These are phyloP conservation scores for Schwanniomyces polymorphus DNA, from an alignment of 805 yeast genomes.

Conservation along the genomic window DNA sequence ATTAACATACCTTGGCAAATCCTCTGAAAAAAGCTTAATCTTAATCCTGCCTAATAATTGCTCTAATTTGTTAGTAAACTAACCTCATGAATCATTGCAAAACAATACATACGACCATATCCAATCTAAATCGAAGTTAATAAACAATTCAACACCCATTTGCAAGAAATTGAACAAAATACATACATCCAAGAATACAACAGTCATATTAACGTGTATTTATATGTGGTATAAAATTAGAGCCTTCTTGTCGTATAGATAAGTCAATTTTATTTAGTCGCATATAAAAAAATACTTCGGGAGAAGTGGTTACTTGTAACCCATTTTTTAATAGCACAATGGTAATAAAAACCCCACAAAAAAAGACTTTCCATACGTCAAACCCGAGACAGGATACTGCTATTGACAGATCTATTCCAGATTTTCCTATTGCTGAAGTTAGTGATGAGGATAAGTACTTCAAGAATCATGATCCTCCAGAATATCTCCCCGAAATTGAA, in stretches of 20 bases:
- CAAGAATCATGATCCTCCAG: constrained; percentile 68
- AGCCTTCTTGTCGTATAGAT: neutral
- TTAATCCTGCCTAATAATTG: constrained; percentile 41
- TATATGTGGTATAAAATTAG: neutral
- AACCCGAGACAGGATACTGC: constrained; percentile 71
- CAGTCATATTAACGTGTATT: neutral
- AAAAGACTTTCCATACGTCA: constrained; percentile 48
- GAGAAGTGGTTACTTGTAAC: neutral
- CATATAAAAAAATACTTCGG: neutral
- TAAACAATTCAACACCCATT: neutral
- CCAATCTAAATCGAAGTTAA: constrained; percentile 16
- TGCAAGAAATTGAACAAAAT: neutral
- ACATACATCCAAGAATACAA: constrained; percentile 44
- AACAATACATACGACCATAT: constrained; percentile 22
- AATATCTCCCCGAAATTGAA: constrained; percentile 64
- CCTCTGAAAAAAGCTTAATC: constrained; percentile 39
- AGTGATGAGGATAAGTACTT: constrained; percentile 79
- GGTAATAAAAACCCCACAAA: constrained; percentile 7
- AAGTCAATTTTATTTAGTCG: neutral
- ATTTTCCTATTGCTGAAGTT: constrained; percentile 72
- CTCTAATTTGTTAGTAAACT: neutral
- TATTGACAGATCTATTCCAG: constrained; percentile 74
- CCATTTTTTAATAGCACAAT: neutral
- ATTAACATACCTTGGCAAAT: constrained; percentile 33
- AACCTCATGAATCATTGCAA: neutral